Base-by-base conservation (phyloP, 768 basidiomycete genomes). In the Galerina marginata region DNA sequence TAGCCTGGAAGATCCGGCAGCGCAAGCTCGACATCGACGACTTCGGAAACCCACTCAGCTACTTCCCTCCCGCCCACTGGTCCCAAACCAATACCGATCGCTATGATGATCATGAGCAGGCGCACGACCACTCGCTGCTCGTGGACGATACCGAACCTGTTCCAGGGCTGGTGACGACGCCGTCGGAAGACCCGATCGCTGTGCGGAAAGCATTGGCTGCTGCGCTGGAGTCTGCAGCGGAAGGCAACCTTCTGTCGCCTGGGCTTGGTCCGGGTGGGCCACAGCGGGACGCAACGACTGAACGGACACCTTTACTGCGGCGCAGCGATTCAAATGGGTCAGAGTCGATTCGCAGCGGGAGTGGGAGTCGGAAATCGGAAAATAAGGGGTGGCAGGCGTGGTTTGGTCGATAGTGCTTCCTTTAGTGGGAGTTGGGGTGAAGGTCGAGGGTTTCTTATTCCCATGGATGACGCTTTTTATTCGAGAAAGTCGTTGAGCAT, bases 1-100 rank as follows among this genome's bases (percentile, higher is more conserved):
- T 97, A 10, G 65, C 81, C 7, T 99, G 94, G 92, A 94, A 90
- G 73, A 64, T 85, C 37, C 84, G 96, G 12, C 96, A 99, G 69
- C 80, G 74, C 50, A 76, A 79, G 40, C 81, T 93, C 15, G 85
- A 86, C 14, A 84, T 98, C 51, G 93, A 98, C 70, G 96, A 98
- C 74, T 99, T 97, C 68, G 96, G 96, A 1, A 79, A 82, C 40
- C 83, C 87, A 39, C 46, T 33, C 48, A 44, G 14, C 44, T 44
- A 26, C 46, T 60, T 37, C 23, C 26, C 25, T 50, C 33, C 49
- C 43, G 39, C 50, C 39, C 6, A 36, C 10, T 11, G 50, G 40
- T 6, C n/a, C n/a, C n/a, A n/a, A n/a, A n/a, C n/a, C n/a, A n/a
- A n/a, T n/a, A n/a, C n/a, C n/a, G n/a, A n/a, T n/a, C n/a, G n/a